Base-by-base conservation (phyloP, 177 flowering plant species). In the Vitis hybrid region DNA sequence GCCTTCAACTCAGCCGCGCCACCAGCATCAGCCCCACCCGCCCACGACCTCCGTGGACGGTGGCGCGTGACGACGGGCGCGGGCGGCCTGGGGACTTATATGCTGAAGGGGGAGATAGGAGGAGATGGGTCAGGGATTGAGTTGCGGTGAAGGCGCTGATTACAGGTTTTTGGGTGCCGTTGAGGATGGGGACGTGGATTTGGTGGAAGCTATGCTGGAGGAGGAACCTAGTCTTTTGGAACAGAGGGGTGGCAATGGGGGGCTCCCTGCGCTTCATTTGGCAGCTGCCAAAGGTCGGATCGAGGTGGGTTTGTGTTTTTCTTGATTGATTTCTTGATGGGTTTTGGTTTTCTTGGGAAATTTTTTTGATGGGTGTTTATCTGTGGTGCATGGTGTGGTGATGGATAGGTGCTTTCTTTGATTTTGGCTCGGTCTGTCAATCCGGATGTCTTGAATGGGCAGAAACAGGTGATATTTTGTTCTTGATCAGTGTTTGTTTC, bases 71-170 rank as follows among this genome's bases (percentile, higher is more conserved):
- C 61, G 24, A 51, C n/a, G 46, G 56, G 51, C 40, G 57, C 63
- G 51, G 65, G 52, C 56, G 35, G 48, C 68, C 19, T 49, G 3
- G 13, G 46, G 46, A 50, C 30, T 1, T 27, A 4, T 27, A 19
- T 18, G 24, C 27, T 3, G 4, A 62, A 15, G 14, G 60, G 4
- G 46, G 14, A 6, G 2, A 8, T 5, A 70, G 19, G 60, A 52
- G 60, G 74, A 40, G 55, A 90, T 90, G 94, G 94, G 94, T 70
- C 94, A 90, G 81, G 76, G 81, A 5, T 40, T 83, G 70, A 90
- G 94, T 58, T 90, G 92, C 70, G 59, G 67, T 10, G 73, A 70
- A 15, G 49, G 56, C 54, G 68, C 57, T 27, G 86, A 82, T 60
- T 27, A 71, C 65, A 83, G 70, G 11, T 70, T 87, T 66, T 82